phyloP scores from a whole-genome alignment of 2,329 filamentous ascomycete species.

The Ophiocordyceps camponoti-leonardi region DNA sequence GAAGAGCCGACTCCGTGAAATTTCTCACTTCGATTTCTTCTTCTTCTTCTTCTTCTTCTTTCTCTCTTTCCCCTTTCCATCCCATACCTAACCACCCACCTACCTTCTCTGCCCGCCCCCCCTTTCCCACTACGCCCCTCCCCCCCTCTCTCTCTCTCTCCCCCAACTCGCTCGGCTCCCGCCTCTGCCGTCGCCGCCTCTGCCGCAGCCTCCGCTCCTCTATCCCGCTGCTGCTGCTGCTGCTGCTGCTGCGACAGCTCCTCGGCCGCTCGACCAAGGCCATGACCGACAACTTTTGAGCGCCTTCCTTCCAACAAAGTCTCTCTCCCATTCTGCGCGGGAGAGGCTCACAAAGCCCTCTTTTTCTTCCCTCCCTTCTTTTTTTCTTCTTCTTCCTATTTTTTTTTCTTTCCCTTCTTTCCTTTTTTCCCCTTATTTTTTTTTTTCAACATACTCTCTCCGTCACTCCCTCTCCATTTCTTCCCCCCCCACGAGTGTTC shows the following conservation, averaged over 20 bases:
- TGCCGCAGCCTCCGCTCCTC: neutral
- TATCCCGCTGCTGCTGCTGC: neutral
- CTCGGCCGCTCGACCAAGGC: neutral
- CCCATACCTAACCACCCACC: too few relatives aligned
- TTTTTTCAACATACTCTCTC: neutral
- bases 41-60: too few relatives aligned
- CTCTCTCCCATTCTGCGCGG: neutral
- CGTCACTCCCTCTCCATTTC: neutral
- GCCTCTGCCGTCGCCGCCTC: neutral
- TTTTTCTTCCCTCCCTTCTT: neutral
- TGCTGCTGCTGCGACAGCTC: too few relatives aligned
- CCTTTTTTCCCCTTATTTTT: neutral
- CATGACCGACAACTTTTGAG: neutral
- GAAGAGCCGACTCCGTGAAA: too few relatives aligned
- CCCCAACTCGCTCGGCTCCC: neutral
- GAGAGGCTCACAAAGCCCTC: neutral
- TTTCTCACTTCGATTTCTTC: too few relatives aligned
- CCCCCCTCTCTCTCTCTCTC: neutral
- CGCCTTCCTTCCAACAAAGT: neutral
- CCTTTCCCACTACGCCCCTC: too few relatives aligned
- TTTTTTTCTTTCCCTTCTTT: neutral
- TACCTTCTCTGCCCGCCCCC: too few relatives aligned
- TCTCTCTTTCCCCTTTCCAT: too few relatives aligned
- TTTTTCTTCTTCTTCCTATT: neutral
- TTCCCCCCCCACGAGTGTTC: too few relatives aligned